Evolutionary conservation across 2,329 filamentous ascomycete genomes (phyloP), one percentile per base, ranked within the genome.

Genomic region (Paraphaeosphaeria minitans): DNA sequence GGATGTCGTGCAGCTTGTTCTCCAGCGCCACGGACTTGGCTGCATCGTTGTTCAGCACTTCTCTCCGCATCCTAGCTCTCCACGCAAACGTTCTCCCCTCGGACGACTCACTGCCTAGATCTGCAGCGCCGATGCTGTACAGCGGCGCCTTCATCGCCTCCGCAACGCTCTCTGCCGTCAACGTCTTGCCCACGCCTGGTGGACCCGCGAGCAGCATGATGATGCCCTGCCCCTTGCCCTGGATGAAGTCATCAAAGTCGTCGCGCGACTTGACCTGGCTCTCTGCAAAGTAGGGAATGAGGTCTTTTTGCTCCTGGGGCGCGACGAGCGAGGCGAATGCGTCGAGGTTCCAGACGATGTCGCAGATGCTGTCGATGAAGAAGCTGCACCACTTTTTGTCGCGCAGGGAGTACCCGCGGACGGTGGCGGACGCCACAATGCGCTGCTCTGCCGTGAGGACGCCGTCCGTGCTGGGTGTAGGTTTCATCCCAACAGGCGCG

Each of bases 91-190:
- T 14, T 27, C 27, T 8, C 3, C 14, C 7, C 21, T 47, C 45
- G 46, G 9, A 6, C 9, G 16, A 50, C 47, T 37, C 47, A 50
- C 78, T 75, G 16, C 91, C 91, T 0, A 96, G 82, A 74, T 95
- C 91, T 16, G 91, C 91, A 0, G 90, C 90, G 6, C 87, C 89
- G 41, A 91, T 89, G 83, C 91, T 91, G 75, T 96, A 95, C 21
- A 60, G 27, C 21, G 58, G 58, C 19, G 51, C 55, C 13, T 54
- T 45, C 45, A 57, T 57, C 14, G 37, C 46, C 29, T 60, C 58
- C 6, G 83, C 82, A 0, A 72, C 66, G 14, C 66, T 65, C 47
- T 69, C 62, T 3, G 71, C 63, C 5, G 73, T 63, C 43, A 72
- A 62, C n/a, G 70, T 69, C 47, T 71, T 67, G 1, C 56, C 83